Evolutionary conservation across 805 yeast genomes (phyloP), one percentile per base, ranked within the genome.

Genomic region (Candida anglica): DNA sequence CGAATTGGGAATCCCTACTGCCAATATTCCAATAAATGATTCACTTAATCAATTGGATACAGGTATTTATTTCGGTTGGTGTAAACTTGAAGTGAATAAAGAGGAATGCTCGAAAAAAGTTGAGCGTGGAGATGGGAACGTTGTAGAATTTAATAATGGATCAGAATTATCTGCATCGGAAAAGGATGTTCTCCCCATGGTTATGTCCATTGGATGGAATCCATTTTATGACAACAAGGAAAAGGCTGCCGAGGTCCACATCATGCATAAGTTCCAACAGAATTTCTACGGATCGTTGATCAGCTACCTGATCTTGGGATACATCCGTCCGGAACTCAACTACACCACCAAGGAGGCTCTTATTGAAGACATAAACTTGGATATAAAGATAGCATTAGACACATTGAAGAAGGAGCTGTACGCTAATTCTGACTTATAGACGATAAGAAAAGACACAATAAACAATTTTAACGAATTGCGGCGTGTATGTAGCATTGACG

Each of bases 121-220:
- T 7, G 44, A 34, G 2, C 32, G 51, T 25, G 47, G 47, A 15
- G 59, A 54, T 31, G 66, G 60, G 2, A 44, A 47, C 15, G 43
- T 45, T 19, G 41, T 62, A 11, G 70, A 62, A 23, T 76, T 81
- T 52, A 82, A 77, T 38, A 77, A 74, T 48, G 96, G 96, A 1
- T 43, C 55, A 5, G 47, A 57, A 7, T 59, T 88, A 30, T 19
- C 37, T n/a, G 36, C 33, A 1, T 74, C 70, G 26, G 60, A 71
- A 2, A 68, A 69, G 32, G 59, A 61, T 14, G 70, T 69, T 2
- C 63, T 78, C 17, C 97, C 97, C 0, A 87, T 88, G 81, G 98
- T 93, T 6, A 82, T 91, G 86, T 86, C 96, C 6, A 71, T 93
- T 14, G 99, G 99, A 1, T 86, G 88, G 85, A 93, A 93, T 53